Conservation (phyloP, 1,284 basidiomycete species). For the Bondarzewia mesenterica region DNA sequence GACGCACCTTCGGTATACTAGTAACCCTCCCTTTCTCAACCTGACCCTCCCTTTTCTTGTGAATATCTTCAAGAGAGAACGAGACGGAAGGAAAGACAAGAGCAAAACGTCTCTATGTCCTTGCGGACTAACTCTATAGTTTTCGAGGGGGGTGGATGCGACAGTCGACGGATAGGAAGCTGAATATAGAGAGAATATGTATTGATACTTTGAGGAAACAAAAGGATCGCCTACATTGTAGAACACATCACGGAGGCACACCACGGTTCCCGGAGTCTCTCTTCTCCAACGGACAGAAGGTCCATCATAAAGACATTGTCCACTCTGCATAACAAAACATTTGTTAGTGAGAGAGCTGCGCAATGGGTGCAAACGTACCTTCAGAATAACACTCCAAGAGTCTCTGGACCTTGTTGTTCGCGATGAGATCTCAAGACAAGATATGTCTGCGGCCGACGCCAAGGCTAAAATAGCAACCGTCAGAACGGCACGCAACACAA, state of each 20-base stretch:
- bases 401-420: slow-evolving; percentile 48
- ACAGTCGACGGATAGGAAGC: slow-evolving; percentile 71
- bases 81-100: slow-evolving; percentile 63
- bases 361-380: slow-evolving; percentile 38
- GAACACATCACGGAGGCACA: slow-evolving; percentile 80
- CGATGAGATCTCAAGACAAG: slow-evolving; percentile 73
- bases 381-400: slow-evolving; percentile 68
- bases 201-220: no score
- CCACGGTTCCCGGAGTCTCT: slow-evolving; percentile 67
- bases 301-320: slow-evolving; percentile 60
- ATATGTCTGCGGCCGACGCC: slow-evolving; percentile 72
- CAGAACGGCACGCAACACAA: no score
- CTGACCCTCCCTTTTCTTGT: slow-evolving; percentile 25
- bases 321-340: slow-evolving; percentile 36
- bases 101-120: slow-evolving; percentile 64
- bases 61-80: slow-evolving; percentile 61
- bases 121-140: slow-evolving; percentile 60
- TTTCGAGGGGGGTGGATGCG: slow-evolving; percentile 49
- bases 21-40: slow-evolving; percentile 36
- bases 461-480: slow-evolving; percentile 55
- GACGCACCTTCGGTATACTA: slow-evolving; percentile 55
- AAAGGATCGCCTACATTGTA: slow-evolving; percentile 54
- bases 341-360: slow-evolving; percentile 4
- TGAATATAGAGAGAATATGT: slow-evolving; percentile 20
- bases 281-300: slow-evolving; percentile 64